Evolutionary conservation across 371 early-diverging fungal species (phyloP).

Genomic region (Furculomyces boomerangus): DNA sequence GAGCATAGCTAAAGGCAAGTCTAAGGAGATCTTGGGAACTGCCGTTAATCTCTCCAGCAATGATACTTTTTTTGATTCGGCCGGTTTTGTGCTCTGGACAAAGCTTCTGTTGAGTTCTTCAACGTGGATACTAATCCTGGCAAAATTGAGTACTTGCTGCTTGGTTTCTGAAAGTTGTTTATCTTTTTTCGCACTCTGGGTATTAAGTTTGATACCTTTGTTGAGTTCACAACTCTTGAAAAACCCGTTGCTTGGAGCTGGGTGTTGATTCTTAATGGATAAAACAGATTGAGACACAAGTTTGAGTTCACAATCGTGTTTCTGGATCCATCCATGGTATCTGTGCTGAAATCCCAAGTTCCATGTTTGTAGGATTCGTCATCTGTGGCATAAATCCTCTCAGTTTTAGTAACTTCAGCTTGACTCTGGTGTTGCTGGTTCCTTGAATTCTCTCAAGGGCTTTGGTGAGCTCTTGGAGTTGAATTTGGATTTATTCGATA

Average conservation of each 20-base stretch:
- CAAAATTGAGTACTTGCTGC: not conserved
- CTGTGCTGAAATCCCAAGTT: not conserved
- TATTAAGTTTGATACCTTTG: not conserved
- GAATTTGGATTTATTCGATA: not conserved
- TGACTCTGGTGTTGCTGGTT: not conserved
- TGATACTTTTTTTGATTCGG: not conserved
- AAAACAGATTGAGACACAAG: not conserved
- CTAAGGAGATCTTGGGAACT: not conserved
- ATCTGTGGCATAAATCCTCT: not conserved
- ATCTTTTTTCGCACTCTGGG: not conserved
- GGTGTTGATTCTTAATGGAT: not conserved
- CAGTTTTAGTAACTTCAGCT: slow-evolving; percentile 13
- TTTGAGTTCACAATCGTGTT: not conserved
- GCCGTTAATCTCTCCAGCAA: not conserved
- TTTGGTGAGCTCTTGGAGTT: not conserved
- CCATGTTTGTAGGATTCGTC: not conserved
- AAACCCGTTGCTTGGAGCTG: not conserved
- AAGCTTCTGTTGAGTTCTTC: not conserved
- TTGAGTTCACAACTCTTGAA: not conserved
- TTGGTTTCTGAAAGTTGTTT: not conserved
- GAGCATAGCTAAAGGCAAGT: not conserved
- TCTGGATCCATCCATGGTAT: not conserved
- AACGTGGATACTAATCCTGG: not conserved
- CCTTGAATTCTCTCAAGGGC: not conserved
- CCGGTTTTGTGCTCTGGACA: not conserved